Evolutionary conservation across 495 filamentous ascomycete genomes (phyloP).

Genomic region (Pseudevernia furfuracea): DNA sequence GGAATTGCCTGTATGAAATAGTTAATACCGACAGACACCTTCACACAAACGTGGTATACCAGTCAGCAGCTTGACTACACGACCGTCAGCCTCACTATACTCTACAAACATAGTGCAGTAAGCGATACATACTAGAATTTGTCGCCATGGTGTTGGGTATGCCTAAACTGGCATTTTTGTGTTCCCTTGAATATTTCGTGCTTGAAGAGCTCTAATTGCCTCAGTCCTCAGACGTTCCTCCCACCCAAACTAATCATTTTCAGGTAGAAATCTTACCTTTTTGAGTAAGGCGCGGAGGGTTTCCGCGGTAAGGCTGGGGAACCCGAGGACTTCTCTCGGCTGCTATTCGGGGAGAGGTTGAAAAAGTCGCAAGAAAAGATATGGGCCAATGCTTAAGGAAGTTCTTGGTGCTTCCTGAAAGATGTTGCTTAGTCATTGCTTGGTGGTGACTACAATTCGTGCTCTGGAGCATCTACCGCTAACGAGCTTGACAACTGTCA

Average conservation of each 20-base stretch:
- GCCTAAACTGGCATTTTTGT: not conserved
- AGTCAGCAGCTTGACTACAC: not conserved
- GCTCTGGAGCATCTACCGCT: not conserved
- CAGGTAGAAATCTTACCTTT: too few species aligned
- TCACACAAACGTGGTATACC: not conserved
- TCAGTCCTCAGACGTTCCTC: too few species aligned
- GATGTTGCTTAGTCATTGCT: not conserved
- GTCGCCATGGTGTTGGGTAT: not conserved
- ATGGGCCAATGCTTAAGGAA: not conserved
- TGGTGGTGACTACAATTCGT: not conserved
- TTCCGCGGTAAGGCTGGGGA: too few species aligned
- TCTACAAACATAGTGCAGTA: too few species aligned
- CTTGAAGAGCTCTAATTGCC: not conserved
- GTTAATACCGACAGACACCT: not conserved
- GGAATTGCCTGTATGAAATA: slow-evolving; percentile 53
- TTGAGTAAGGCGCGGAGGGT: too few species aligned
- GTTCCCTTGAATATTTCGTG: not conserved
- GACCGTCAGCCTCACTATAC: not conserved
- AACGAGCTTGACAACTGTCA: not conserved
- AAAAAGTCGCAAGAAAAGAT: not conserved
- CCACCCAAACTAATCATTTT: too few species aligned
- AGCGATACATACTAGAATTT: not conserved
- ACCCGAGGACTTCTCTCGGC: not conserved
- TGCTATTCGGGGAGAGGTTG: not conserved
- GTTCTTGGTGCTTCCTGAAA: not conserved